Evolutionary conservation across 108 stramenopile species (phyloP), one percentile per base, ranked within the genome.

Genomic region (Cyclostephanos tholiformis): DNA sequence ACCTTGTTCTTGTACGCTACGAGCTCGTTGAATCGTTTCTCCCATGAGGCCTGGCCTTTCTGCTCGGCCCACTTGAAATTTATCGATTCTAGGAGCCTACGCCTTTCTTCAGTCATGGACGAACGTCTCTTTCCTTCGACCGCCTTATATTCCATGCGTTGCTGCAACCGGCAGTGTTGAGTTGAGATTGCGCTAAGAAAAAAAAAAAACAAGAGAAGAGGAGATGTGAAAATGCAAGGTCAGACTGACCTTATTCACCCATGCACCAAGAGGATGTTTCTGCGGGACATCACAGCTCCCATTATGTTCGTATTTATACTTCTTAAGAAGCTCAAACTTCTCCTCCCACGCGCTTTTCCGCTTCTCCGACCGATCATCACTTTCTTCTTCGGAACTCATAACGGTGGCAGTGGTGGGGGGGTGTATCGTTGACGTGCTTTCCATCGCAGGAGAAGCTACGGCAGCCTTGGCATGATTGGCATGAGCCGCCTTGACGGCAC

Each of bases 171-270:
- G 16, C 44, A 14, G 16, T 46, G 44, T 2, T 14, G 16, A 41
- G 9, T 53, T 25, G 53, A 27, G 53, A 16, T 10, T n/a, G 20
- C 36, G 22, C 20, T 22, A 44, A 38, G n/a, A 38, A 38, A 38
- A 62, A 44, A 38, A 4, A 38, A 38, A 38, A 62, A 30, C 35
- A n/a, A 36, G 19, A 22, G n/a, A n/a, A 13, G n/a, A 36, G 17
- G 36, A 5, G 36, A 10, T 19, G 20, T 43, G 36, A 22, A 22
- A 43, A 62, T 1, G 19, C 1, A 23, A 3, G 22, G 36, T 13
- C 38, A 22, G 17, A 22, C 65, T 19, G 26, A 66, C 65, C 65
- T 66, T 66, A 26, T 66, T 66, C 20, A 66, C 65, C 65, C 65
- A 66, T 50, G 22, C 4, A n/a, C 65, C 65, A 32, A 66, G 65